Conservation (phyloP, 192 early-diverging fungal species). For the Coemansia sp. region DNA sequence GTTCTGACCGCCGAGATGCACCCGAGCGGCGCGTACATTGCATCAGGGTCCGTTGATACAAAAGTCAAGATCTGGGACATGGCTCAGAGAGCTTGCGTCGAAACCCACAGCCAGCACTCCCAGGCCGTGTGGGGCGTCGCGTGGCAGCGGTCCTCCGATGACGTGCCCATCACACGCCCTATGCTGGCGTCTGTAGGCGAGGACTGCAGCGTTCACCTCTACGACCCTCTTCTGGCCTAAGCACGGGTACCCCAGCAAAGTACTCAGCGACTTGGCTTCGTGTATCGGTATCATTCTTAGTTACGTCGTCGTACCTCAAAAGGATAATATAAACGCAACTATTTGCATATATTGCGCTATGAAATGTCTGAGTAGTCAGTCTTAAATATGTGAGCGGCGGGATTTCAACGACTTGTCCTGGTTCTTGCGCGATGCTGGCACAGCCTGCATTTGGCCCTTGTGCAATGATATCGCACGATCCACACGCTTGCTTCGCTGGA, state of each 20-base stretch:
- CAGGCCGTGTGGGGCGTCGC: conserved; percentile 49
- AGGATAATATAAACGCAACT: neutral
- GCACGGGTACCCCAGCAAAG: neutral
- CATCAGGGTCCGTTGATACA: conserved; percentile 45
- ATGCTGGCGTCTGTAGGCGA: conserved; percentile 50
- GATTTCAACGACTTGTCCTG: conserved; percentile 3
- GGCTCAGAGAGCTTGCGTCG: conserved; percentile 38
- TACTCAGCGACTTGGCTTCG: neutral
- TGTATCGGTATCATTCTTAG: neutral
- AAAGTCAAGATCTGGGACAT: conserved; percentile 56
- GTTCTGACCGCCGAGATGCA: conserved; percentile 49
- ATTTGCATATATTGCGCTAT: neutral
- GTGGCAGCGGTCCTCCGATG: conserved; percentile 42
- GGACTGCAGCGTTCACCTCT: conserved; percentile 38
- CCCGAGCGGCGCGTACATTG: conserved; percentile 41
- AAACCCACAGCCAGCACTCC: conserved; percentile 43
- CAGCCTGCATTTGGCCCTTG: conserved; percentile 7
- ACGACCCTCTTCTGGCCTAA: conserved; percentile 49
- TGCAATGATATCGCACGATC: conserved; percentile 43
- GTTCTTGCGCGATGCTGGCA: conserved; percentile 2
- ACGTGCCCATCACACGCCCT: conserved; percentile 26
- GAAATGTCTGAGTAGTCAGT: neutral
- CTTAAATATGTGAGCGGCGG: conserved; percentile 10
- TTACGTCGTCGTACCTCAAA: neutral
- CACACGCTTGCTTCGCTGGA: conserved; percentile 40